Evolutionary conservation across 1,284 basidiomycete species (phyloP), one percentile per base, ranked within the genome.

Genomic region (Ganoderma sp.): DNA sequence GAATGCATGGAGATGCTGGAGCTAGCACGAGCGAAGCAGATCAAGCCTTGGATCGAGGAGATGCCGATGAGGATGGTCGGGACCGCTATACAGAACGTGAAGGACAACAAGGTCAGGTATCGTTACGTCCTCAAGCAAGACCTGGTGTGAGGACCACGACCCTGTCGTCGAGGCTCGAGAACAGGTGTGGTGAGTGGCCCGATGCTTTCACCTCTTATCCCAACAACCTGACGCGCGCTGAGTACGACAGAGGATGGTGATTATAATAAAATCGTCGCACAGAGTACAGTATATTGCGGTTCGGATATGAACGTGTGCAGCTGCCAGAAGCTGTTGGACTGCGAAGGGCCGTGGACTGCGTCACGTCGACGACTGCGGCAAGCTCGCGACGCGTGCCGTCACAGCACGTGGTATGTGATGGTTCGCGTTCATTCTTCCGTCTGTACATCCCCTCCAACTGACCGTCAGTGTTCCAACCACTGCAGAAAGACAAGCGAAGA

Each of bases 1-100:
- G 90, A 92, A 75, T 86, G 83, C 22, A 74, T 86, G 22, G 81
- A 83, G 66, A 91, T 90, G 89, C 79, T 89, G 48, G 75, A 87
- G 69, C 80, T 90, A 19, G 88, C 87, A 6, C 84, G 82, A 6
- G 80, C 88, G 72, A 87, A 90, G 77, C 78, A 79, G 17, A 79
- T 88, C 74, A 81, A 83, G 71, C 84, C 84, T 5, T 85, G 84
- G 79, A 78, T 80, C 79, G 81, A 87, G 74, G 84, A 86, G 75
- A 67, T 87, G 54, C 85, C 85, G 60, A 90, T 90, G 88, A 85
- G 83, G 75, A 82, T 88, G 42, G 86, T 83, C 54, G 80, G 79
- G 60, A 82, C 87, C 78, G 88, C 86, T 12, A 82, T 88, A 64
- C 80, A 86, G 76, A 82, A 83, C 37, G 79, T 89, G 64, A 81